These are phyloP conservation scores for Claviceps africana DNA, from an alignment of 2,329 filamentous ascomycete species.

Conservation along the genomic window DNA sequence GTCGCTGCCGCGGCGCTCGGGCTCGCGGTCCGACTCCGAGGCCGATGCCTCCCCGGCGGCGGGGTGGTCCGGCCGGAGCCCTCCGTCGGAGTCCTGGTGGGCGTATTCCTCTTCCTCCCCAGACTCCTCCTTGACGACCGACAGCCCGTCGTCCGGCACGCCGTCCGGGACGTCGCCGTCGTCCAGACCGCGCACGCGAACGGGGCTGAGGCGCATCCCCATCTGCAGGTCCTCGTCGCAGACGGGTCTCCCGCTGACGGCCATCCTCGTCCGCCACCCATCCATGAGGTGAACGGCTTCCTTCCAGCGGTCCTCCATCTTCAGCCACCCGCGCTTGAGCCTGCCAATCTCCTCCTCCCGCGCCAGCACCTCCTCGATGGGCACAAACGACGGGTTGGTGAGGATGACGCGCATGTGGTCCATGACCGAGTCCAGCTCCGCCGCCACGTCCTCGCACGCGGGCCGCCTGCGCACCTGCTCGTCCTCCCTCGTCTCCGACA, in stretches of 20 bases:
- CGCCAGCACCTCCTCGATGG: slow-evolving; percentile 85
- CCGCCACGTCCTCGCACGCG: slow-evolving; percentile 50
- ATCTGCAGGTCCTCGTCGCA: slow-evolving; percentile 54
- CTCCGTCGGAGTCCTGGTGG: slow-evolving; percentile 7
- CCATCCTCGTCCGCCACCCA: slow-evolving; percentile 76
- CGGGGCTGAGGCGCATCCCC: slow-evolving; percentile 50
- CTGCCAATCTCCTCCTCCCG: slow-evolving; percentile 81
- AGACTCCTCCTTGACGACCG: slow-evolving; percentile 34
- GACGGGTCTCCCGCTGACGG: slow-evolving; percentile 52
- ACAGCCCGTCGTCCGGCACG: slow-evolving; percentile 23
- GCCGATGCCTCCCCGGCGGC: slow-evolving; percentile 8
- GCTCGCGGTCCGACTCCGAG: slow-evolving; percentile 6
- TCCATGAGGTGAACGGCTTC: slow-evolving; percentile 87
- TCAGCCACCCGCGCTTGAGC: slow-evolving; percentile 75
- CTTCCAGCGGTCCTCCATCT: slow-evolving; percentile 82
- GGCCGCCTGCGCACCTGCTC: slow-evolving; percentile 21
- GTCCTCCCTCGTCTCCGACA: slow-evolving; percentile 21
- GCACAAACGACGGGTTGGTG: slow-evolving; percentile 92
- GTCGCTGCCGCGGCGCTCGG: slow-evolving; percentile 20
- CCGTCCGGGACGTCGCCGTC: slow-evolving; percentile 25
- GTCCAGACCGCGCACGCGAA: slow-evolving; percentile 38
- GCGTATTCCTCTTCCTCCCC: slow-evolving; percentile 21
- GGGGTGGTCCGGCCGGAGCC: slow-evolving; percentile 2
- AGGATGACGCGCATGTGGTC: slow-evolving; percentile 71
- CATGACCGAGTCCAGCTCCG: slow-evolving; percentile 63